phyloP scores from a whole-genome alignment of 208 protist species.

The Trichomonas vaginalis region DNA sequence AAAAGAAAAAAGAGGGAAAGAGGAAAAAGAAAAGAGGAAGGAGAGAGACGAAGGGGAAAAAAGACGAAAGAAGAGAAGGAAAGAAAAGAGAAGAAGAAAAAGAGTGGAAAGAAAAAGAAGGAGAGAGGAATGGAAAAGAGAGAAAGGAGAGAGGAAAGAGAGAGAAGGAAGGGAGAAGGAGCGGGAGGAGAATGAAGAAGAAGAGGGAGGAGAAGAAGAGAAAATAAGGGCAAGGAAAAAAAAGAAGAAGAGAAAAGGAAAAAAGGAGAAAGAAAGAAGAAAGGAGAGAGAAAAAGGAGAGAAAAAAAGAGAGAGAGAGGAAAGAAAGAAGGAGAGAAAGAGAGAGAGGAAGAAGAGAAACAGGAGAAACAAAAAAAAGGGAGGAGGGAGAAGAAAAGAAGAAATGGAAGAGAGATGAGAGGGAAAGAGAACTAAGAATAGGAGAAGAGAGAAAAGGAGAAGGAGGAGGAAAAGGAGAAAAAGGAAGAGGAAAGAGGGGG shows the following conservation, averaged over 20 bases:
- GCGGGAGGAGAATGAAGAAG: not conserved
- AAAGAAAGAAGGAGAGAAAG: not conserved
- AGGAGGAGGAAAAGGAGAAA: not conserved
- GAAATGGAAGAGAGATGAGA: not conserved
- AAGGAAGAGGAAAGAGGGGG: not conserved
- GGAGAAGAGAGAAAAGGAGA: not conserved
- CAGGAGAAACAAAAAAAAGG: not conserved
- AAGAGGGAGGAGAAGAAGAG: not conserved
- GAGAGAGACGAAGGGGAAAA: not conserved
- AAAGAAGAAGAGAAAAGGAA: not conserved
- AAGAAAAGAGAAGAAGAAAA: not conserved
- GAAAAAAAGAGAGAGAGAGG: not conserved
- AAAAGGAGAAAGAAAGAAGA: not conserved
- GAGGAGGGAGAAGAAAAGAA: not conserved
- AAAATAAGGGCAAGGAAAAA: not conserved
- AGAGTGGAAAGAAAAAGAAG: not conserved
- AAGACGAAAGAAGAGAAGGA: not conserved
- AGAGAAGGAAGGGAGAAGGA: not conserved
- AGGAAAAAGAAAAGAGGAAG: not conserved
- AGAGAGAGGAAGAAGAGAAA: not conserved
- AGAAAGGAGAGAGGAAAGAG: not conserved
- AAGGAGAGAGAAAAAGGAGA: not conserved
- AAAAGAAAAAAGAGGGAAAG: not conserved
- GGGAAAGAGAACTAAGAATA: not conserved
- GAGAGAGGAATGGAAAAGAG: not conserved